Base-by-base conservation (phyloP, 2,329 filamentous ascomycete species). In the Penicillium sp. region DNA sequence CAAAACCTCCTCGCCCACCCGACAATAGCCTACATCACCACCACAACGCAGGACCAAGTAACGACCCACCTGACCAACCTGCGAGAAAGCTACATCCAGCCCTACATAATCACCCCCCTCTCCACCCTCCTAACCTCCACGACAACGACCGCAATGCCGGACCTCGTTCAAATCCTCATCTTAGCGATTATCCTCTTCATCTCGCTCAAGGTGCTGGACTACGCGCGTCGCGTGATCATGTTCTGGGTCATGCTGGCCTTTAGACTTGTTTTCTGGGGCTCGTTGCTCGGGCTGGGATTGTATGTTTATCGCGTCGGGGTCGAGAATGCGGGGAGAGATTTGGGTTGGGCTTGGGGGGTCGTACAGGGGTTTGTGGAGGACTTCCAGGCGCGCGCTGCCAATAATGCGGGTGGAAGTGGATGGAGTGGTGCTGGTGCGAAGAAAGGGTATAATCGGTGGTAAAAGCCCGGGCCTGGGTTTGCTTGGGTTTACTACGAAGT, bases 211-310 rank as follows among this genome's bases (percentile, higher is more conserved):
- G 76, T 94, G 38, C 74, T 86, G 57, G 81, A 86, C 67, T 87
- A 88, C 75, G 75, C 90, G 16, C 84, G 85, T 55, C 82, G 89
- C 54, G 74, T 90, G 18, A 78, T 95, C 51, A 75, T 90, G 65
- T 95, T 86, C 76, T 90, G 90, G 84, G 82, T 90, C 46, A 76
- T 81, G n/a, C 66, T 95, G 49, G 78, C 79, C 10, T 69, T 89
- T 56, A 74, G 81, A 22, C 60, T 90, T 38, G 69, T 81, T 1
- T 83, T 90, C 57, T 94, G 85, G 83, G 80, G 79, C 1, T 68
- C 75, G 2, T 60, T 92, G 2, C 73, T 79, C 4, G 76, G 78
- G 0, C 38, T 84, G 0, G 77, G 77, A 0, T 74, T 84, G 16
- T 78, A 80, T 54, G 76, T 87, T 3, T 87, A 80, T 55, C 59